Conservation (phyloP, 2,329 filamentous ascomycete species). For the Ceratocystis cubensis region DNA sequence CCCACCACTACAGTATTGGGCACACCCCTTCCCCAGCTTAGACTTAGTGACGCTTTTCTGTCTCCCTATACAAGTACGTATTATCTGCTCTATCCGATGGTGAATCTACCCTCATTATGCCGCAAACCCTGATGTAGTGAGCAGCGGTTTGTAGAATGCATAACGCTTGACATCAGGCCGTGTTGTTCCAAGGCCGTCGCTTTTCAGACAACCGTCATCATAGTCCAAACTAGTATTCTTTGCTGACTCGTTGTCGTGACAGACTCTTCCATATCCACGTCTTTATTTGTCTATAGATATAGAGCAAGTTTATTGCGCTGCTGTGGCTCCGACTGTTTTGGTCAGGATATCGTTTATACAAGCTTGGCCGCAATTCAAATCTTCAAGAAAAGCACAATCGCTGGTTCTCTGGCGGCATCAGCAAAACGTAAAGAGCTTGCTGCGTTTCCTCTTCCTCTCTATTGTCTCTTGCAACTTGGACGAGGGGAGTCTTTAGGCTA, state of each 20-base stretch:
- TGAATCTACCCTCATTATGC: background rate
- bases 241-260: too few relatives aligned
- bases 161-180: background rate
- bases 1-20: background rate
- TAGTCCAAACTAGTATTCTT: too few relatives aligned
- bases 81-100: background rate
- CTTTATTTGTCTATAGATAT: too few relatives aligned
- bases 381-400: background rate
- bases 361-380: background rate
- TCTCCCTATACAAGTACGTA: background rate
- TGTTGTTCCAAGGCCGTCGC: background rate
- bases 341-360: too few relatives aligned
- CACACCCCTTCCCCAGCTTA: background rate
- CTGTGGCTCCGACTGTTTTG: too few relatives aligned
- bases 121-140: background rate
- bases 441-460: background rate
- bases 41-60: background rate
- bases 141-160: background rate
- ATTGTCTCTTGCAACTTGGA: background rate
- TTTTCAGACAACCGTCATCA: too few relatives aligned
- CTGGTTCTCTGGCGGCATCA: background rate
- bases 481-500: too few relatives aligned
- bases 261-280: too few relatives aligned
- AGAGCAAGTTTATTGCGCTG: too few relatives aligned
- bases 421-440: background rate